Evolutionary conservation across 2,329 filamentous ascomycete species (phyloP), one percentile per base, ranked within the genome.

Genomic region (Claviceps monticola): DNA sequence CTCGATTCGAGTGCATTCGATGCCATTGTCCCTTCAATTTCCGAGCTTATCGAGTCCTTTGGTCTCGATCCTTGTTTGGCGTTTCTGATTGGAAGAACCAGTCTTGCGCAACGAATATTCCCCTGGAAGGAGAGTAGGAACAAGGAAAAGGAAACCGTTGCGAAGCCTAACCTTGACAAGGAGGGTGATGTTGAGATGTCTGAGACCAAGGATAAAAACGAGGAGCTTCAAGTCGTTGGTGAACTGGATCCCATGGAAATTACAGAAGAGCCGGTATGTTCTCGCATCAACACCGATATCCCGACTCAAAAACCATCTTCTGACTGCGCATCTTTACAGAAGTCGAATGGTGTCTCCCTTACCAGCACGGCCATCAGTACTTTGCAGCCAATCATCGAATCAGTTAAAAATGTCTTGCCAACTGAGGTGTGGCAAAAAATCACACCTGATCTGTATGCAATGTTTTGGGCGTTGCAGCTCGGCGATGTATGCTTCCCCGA

Each of bases 401-500:
- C 81, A 34, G 76, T 95, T 17, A 77, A 79, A 54, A 69, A 72
- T 5, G 71, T 78, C 0, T 64, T 88, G 11, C 78, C 85, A 1
- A 67, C 77, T 2, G 75, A 80, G 7, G 77, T 82, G 5, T 88
- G 84, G 74, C 72, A 79, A 11, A 79, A 79, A 48, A 77, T 96
- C 49, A 89, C 82, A 44, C 75, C 88, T 0, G 82, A 86, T 34
- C 91, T 96, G 64, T 96, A 88, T 61, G 80, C 86, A 44, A 86
- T 86, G 0, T 98, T 98, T 68, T 98, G 93, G 93, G 84, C 90
- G 49, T 74, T 96, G 13, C 83, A 88, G 29, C 76, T 94, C 3
- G 82, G 86, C 46, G 91, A 98, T 63, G 73, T 96, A 53, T 79
- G 80, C 52, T 82, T 90, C 56, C 86, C 87, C 1, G 80, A 80